Evolutionary conservation across 1,139 yeast species (phyloP).

Genomic region (Blastobotrys apis): DNA sequence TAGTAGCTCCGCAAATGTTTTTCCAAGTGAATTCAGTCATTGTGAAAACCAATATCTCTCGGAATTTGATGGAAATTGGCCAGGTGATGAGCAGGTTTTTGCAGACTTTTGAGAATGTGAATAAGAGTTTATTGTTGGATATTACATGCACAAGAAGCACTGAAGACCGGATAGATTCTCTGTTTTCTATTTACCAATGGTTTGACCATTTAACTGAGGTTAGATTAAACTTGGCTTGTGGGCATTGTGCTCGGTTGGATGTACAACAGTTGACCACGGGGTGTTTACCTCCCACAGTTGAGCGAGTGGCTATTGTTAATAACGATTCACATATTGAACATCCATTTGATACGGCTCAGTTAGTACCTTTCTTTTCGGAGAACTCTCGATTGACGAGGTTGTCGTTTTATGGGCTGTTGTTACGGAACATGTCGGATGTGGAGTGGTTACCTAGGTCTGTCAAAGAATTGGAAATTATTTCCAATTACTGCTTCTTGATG

Average conservation of each 20-base stretch:
- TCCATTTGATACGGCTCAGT: slow-evolving; percentile 4
- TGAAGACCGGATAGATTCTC: too few relatives aligned
- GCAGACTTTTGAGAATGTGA: neutral
- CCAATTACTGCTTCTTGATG: neutral
- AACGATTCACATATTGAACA: neutral
- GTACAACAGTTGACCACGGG: neutral
- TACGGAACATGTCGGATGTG: slow-evolving; percentile 1
- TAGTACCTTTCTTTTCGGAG: neutral
- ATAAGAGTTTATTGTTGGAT: neutral
- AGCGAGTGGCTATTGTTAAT: neutral
- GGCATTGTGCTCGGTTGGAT: slow-evolving; percentile 7
- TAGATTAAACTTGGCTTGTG: slow-evolving; percentile 1
- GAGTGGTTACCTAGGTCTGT: neutral
- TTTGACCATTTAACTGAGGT: neutral
- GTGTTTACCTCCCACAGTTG: neutral
- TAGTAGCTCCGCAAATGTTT: neutral
- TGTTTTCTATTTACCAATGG: neutral
- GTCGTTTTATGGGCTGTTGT: slow-evolving; percentile 8
- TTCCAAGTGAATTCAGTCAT: neutral
- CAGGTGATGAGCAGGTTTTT: neutral
- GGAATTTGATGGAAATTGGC: neutral
- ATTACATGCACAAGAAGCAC: neutral
- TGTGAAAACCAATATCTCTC: neutral
- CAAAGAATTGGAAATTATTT: neutral
- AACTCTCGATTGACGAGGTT: neutral